Evolutionary conservation across 2,329 filamentous ascomycete species (phyloP).

Genomic region (Endoconidiophora polonica): DNA sequence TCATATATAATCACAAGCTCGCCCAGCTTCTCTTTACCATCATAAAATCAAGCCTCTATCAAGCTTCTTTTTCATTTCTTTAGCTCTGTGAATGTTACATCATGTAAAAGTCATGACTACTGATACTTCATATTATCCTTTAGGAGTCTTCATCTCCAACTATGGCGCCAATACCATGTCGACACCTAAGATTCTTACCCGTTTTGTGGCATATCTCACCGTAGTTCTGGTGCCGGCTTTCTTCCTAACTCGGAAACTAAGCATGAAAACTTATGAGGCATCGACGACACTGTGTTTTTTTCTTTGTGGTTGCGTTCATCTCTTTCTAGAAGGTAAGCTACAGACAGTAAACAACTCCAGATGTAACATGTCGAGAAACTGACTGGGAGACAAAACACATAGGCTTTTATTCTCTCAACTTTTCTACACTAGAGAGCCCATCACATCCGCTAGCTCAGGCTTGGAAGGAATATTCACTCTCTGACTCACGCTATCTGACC

Average conservation of each 20-base stretch:
- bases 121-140: conserved; percentile 54
- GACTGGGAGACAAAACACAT: conserved; percentile 9
- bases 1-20: not conserved
- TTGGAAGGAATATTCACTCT: conserved; percentile 42
- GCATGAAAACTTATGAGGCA: conserved; percentile 36
- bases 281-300: conserved; percentile 58
- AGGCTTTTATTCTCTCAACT: conserved; percentile 34
- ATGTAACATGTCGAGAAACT: not conserved
- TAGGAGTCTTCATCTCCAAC: conserved; percentile 41
- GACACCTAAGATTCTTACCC: conserved; percentile 38
- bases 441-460: conserved; percentile 33
- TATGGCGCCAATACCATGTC: conserved; percentile 51
- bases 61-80: not conserved
- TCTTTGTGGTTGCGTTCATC: conserved; percentile 40
- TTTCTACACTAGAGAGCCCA: conserved; percentile 23
- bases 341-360: not conserved
- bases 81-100: not conserved
- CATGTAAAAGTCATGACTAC: conserved; percentile 2
- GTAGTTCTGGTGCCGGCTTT: conserved; percentile 41
- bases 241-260: conserved; percentile 36
- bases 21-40: not conserved
- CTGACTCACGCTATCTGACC: conserved; percentile 38
- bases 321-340: conserved; percentile 25
- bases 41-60: not conserved
- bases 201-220: conserved; percentile 40